A percentile compares a stretch with the other conserved stretches of the same genome.
phyloP scores from a whole-genome alignment of 208 protist genomes.

The Strigomonas oncopelti region DNA sequence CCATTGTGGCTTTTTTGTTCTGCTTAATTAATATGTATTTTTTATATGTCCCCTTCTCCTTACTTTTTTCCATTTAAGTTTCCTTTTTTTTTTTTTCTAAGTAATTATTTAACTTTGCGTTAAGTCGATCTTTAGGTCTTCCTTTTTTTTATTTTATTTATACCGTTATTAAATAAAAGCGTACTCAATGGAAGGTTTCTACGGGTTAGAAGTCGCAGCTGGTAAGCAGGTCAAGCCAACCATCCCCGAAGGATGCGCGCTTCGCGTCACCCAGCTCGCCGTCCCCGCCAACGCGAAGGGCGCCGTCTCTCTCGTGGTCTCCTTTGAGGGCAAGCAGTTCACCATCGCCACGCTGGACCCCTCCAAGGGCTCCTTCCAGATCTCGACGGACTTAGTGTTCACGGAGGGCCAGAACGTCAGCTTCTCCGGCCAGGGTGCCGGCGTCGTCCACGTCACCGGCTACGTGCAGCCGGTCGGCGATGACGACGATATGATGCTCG shows the following conservation, averaged over 20 bases:
- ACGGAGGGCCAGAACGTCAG: conserved; percentile 72
- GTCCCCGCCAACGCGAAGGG: conserved; percentile 74
- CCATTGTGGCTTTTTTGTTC: too few species aligned
- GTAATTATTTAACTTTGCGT: background rate
- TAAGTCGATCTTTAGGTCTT: background rate
- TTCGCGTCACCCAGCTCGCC: conserved; percentile 85
- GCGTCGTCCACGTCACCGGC: conserved; percentile 76
- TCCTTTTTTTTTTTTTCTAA: background rate
- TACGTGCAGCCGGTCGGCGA: conserved; percentile 83
- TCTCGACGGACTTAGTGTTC: conserved; percentile 84
- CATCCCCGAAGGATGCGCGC: conserved; percentile 76
- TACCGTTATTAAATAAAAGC: background rate
- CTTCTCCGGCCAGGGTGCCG: conserved; percentile 69
- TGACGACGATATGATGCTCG: conserved; percentile 52
- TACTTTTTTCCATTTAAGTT: background rate
- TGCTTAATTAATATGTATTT: too few species aligned
- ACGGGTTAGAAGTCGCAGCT: conserved; percentile 67
- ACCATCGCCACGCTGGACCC: conserved; percentile 86
- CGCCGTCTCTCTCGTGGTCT: conserved; percentile 67
- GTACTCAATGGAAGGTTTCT: conserved; percentile 82
- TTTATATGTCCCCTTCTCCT: background rate
- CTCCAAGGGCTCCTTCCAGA: conserved; percentile 76
- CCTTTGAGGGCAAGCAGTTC: conserved; percentile 85
- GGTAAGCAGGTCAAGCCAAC: conserved; percentile 82
- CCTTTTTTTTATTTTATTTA: background rate